phyloP scores from a whole-genome alignment of 441 rosid genomes.

The Corymbia calophylla region DNA sequence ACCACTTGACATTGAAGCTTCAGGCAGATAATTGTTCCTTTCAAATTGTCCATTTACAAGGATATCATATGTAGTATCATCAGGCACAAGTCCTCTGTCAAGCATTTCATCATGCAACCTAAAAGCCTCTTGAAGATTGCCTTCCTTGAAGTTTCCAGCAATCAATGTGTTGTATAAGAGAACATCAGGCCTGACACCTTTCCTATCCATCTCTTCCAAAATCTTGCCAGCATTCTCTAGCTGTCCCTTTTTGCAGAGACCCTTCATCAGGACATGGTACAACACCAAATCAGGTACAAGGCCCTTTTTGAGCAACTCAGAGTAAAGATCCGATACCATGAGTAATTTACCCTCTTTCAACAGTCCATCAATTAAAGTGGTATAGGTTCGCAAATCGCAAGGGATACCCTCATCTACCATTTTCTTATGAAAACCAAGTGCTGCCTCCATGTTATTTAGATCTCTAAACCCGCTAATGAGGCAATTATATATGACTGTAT shows the following conservation, averaged over 20 bases:
- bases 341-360: conserved; percentile 41
- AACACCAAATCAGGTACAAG: conserved; percentile 40
- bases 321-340: conserved; percentile 39
- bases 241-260: conserved; percentile 41
- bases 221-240: conserved; percentile 47
- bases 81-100: conserved; percentile 64
- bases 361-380: conserved; percentile 60
- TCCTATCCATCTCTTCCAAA: conserved; percentile 49
- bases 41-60: conserved; percentile 39
- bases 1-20: conserved; percentile 3
- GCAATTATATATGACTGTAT: conserved; percentile 34
- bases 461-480: conserved; percentile 62
- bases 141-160: conserved; percentile 58
- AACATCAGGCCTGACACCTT: conserved; percentile 34
- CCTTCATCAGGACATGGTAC: conserved; percentile 47
- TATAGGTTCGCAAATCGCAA: conserved; percentile 45
- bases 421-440: conserved; percentile 38
- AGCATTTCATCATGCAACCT: conserved; percentile 76
- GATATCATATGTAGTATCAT: conserved; percentile 56
- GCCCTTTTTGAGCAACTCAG: conserved; percentile 54
- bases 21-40: conserved; percentile 13
- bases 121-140: conserved; percentile 50
- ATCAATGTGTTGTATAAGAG: conserved; percentile 53
- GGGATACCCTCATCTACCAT: conserved; percentile 47
- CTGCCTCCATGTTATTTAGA: conserved; percentile 48